Conservation (phyloP, 2,329 filamentous ascomycete genomes). For the Gaeumannomyces tritici region DNA sequence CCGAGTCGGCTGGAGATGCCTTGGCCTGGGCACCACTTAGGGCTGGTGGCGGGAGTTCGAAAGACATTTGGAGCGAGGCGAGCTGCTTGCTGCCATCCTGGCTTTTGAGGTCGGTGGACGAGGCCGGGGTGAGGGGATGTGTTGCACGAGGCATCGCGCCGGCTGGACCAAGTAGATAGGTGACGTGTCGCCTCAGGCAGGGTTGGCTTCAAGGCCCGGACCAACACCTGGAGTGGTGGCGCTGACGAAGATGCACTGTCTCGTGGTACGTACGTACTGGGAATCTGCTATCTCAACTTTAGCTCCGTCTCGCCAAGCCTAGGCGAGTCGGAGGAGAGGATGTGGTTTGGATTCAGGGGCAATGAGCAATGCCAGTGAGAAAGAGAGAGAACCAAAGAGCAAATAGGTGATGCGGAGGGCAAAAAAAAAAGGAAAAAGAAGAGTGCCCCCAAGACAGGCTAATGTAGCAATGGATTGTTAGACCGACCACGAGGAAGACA, state of each 20-base stretch:
- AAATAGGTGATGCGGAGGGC: not conserved
- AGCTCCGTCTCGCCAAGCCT: too few relatives aligned
- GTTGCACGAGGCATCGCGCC: conserved; percentile 52
- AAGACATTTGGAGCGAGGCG: conserved; percentile 54
- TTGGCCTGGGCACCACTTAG: conserved; percentile 37
- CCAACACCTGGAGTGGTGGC: not conserved
- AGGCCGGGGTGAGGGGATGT: conserved; percentile 67
- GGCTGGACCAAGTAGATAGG: not conserved
- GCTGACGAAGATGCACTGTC: not conserved
- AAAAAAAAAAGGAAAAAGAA: not conserved
- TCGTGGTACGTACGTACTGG: not conserved
- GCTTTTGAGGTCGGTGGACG: conserved; percentile 69
- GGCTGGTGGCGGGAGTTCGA: conserved; percentile 70
- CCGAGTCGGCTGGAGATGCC: not conserved
- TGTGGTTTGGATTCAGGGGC: not conserved
- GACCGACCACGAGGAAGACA: not conserved
- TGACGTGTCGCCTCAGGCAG: not conserved
- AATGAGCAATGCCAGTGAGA: not conserved
- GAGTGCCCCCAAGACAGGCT: not conserved
- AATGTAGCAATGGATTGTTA: not conserved
- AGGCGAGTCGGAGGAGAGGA: not conserved
- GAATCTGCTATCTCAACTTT: not conserved
- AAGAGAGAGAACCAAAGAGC: not conserved
- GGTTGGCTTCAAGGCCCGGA: not conserved
- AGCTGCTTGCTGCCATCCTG: conserved; percentile 57